Percentiles rank a stretch among this genome's conserved stretches.
Conservation (phyloP, 208 protist species). For the Leishmania amazonensis region DNA sequence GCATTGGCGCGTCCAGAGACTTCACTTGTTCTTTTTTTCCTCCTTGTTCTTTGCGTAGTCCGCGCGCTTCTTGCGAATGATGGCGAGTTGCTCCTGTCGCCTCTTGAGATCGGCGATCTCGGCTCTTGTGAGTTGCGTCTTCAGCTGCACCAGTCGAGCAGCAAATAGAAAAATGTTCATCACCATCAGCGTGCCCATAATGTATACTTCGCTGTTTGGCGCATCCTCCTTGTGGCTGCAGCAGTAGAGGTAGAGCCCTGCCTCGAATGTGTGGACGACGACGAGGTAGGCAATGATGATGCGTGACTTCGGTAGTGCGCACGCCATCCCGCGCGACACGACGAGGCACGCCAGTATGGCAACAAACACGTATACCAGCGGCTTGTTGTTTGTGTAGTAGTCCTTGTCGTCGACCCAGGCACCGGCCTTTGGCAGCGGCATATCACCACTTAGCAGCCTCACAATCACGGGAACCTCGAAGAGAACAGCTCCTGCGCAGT, state of each 20-base stretch:
- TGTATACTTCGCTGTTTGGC: slow-evolving; percentile 14
- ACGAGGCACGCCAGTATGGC: slow-evolving; percentile 42
- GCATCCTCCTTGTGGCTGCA: slow-evolving; percentile 31
- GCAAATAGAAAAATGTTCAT: slow-evolving; percentile 35
- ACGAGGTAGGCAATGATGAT: slow-evolving; percentile 48
- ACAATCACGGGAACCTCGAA: slow-evolving; percentile 50
- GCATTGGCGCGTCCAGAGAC: neutral
- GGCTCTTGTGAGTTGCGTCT: neutral
- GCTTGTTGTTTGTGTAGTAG: slow-evolving; percentile 29
- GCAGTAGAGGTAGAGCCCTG: slow-evolving; percentile 31
- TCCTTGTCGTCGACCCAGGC: slow-evolving; percentile 53
- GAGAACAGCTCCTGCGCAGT: slow-evolving; percentile 30
- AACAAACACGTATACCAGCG: slow-evolving; percentile 42
- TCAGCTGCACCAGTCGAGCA: slow-evolving; percentile 21
- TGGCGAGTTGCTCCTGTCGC: slow-evolving; percentile 30
- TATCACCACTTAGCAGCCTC: slow-evolving; percentile 28
- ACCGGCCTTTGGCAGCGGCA: slow-evolving; percentile 26
- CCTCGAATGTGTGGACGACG: slow-evolving; percentile 40
- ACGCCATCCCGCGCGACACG: slow-evolving; percentile 32
- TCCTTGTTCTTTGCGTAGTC: slow-evolving; percentile 30
- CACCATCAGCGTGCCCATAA: slow-evolving; percentile 31
- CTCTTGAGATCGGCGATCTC: slow-evolving; percentile 22
- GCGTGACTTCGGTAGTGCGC: slow-evolving; percentile 38
- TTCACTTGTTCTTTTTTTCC: slow-evolving; percentile 31
- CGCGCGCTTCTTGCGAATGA: slow-evolving; percentile 41